Base-by-base conservation (phyloP, 345 rosid genomes). In the Rhodamnia rubescens region DNA sequence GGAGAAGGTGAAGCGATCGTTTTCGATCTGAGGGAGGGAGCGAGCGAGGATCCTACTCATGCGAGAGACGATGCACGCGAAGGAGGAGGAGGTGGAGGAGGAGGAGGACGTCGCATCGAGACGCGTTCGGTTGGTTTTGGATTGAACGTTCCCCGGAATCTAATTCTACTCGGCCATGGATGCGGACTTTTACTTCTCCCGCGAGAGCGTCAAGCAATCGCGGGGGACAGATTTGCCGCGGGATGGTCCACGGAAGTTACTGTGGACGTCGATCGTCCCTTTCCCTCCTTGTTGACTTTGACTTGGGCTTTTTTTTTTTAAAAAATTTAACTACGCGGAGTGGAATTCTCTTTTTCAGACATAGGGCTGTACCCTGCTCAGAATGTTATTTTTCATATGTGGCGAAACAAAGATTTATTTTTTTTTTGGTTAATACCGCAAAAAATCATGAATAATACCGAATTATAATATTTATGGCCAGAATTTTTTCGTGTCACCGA, bases 231-330 rank as follows among this genome's bases (percentile, higher is more conserved):
- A 9, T 64, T 61, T 16, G 78, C 44, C 4, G 1, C 44, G 22
- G 24, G 0, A 18, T 18, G 78, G 7, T 18, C 47, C 47, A 69
- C 11, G 78, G 13, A 21, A 69, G 78, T 32, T 16, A 69, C 47
- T 0, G 47, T 8, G 47, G 78, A 10, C 44, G 1, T 32, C 78
- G 74, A 32, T 61, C 74, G 20, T 1, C 0, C 0, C 40, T 3
- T 32, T 61, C 32, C 75, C 0, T 36, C 75, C 4, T 9, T 36
- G 75, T 64, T 69, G 78, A 69, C 78, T 69, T 69, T 69, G 78
- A 69, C 78, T 0, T 8, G 0, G 47, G 44, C 10, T 1, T 69
- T 16, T 1, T 7, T 29, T 59, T 15, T 11, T n/a, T 36, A 2
- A 36, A 36, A 2, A 36, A 36, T 36, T 36, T 29, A 22, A 0